Evolutionary conservation across 805 yeast genomes (phyloP).

Genomic region (Saccharomycopsis fermentans): DNA sequence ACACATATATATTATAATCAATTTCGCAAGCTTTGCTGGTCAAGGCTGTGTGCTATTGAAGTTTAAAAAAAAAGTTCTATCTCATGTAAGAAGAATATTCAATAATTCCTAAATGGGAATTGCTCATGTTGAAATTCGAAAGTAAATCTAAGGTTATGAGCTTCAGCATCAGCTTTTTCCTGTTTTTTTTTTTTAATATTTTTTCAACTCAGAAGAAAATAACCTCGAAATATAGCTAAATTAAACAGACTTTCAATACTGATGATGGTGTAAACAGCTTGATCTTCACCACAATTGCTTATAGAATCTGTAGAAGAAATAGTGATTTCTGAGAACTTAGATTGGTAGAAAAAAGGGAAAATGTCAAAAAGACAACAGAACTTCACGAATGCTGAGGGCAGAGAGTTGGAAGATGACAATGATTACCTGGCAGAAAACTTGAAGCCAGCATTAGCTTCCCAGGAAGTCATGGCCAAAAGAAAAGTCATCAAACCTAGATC

Average conservation of each 20-base stretch:
- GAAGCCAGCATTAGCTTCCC: constrained; percentile 8
- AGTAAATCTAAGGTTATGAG: not conserved
- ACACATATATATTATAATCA: not conserved
- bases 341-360: not conserved
- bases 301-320: too few relatives aligned
- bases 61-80: too few relatives aligned
- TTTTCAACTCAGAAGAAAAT: not conserved
- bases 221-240: not conserved
- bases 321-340: too few relatives aligned
- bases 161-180: not conserved
- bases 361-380: constrained; percentile 1
- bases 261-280: too few relatives aligned
- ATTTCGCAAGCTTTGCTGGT: not conserved
- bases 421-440: not conserved
- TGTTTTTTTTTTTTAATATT: not conserved
- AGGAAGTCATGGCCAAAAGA: constrained; percentile 12
- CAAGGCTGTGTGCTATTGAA: not conserved
- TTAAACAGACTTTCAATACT: too few relatives aligned
- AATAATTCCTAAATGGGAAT: not conserved
- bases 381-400: not conserved
- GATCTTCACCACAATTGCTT: too few relatives aligned
- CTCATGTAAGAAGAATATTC: too few relatives aligned
- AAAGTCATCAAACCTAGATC: constrained; percentile 13
- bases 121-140: not conserved
- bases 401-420: constrained; percentile 12